Conservation (phyloP, 768 basidiomycete species). For the Pleurotus cornucopiae region DNA sequence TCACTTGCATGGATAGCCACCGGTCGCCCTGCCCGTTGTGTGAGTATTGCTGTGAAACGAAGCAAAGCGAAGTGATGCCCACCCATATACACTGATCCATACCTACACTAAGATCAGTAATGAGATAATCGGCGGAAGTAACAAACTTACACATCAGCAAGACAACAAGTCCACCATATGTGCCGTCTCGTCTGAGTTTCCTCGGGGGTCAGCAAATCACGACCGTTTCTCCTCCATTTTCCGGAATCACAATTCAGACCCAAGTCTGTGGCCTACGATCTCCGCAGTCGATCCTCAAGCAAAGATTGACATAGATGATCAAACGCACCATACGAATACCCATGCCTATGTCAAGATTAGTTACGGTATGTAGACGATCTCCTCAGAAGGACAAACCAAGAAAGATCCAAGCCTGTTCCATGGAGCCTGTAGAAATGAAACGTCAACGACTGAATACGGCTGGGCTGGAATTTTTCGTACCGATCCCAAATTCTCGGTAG, state of each 20-base stretch:
- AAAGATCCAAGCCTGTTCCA: slow-evolving; percentile 86
- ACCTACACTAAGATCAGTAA: slow-evolving; percentile 31
- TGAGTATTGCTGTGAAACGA: slow-evolving; percentile 7
- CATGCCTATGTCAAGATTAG: slow-evolving; percentile 42
- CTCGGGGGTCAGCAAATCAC: slow-evolving; percentile 54
- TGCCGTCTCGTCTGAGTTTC: slow-evolving; percentile 72
- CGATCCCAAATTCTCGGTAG: slow-evolving; percentile 83
- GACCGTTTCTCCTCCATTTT: slow-evolving; percentile 64
- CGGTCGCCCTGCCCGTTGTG: slow-evolving; percentile 48
- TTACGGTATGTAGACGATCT: slow-evolving; percentile 7
- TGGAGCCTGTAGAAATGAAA: slow-evolving; percentile 35
- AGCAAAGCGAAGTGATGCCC: slow-evolving; percentile 10
- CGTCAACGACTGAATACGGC: slow-evolving; percentile 1
- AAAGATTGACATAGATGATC: slow-evolving; percentile 5
- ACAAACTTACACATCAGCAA: slow-evolving; percentile 58
- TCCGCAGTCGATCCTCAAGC: slow-evolving; percentile 3
- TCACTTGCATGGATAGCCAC: slow-evolving; percentile 64
- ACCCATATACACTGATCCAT: slow-evolving; percentile 77
- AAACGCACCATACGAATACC: slow-evolving; percentile 65
- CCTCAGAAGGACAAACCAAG: slow-evolving; percentile 43
- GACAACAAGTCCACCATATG: slow-evolving; percentile 77
- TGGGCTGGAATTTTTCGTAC: slow-evolving; percentile 14
- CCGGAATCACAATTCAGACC: slow-evolving; percentile 78
- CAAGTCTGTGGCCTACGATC: slow-evolving; percentile 65
- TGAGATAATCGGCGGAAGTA: not conserved